Evolutionary conservation across 73 alveolate species (phyloP).

Genomic region (Paramecium caudatum): DNA sequence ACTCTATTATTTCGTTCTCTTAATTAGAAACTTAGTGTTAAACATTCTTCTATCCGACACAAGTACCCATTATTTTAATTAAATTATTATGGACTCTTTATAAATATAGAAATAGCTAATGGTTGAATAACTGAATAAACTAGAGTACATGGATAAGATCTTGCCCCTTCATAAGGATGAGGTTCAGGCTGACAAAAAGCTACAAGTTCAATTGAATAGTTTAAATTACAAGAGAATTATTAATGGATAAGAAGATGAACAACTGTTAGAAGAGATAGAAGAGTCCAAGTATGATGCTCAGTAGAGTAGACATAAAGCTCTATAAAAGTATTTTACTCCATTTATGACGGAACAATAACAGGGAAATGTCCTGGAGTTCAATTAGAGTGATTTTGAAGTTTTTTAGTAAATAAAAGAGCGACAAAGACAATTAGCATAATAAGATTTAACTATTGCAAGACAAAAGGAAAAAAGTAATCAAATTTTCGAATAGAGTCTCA

Average conservation of each 20-base stretch:
- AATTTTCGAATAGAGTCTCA: constrained; percentile 26
- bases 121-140: constrained; percentile 52
- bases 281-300: not conserved
- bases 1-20: not conserved
- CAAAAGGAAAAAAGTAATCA: constrained; percentile 1
- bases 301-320: not conserved
- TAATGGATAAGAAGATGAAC: not conserved
- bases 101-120: constrained; percentile 30
- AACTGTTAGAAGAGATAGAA: constrained; percentile 39
- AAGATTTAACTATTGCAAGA: constrained; percentile 30
- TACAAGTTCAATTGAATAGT: not conserved
- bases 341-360: constrained; percentile 1
- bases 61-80: constrained; percentile 8
- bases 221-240: not conserved
- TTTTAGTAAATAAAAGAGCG: not conserved
- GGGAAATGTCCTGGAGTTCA: constrained; percentile 34
- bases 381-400: constrained; percentile 35
- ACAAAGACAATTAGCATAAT: constrained; percentile 28
- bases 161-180: constrained; percentile 45
- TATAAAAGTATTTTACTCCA: constrained; percentile 38
- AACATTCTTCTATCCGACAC: not conserved
- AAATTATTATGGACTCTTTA: constrained; percentile 28
- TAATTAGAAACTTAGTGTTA: not conserved
- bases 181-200: constrained; percentile 31
- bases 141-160: constrained; percentile 60